phyloP scores from a whole-genome alignment of 2,329 filamentous ascomycete genomes.

The Talaromyces sp. region DNA sequence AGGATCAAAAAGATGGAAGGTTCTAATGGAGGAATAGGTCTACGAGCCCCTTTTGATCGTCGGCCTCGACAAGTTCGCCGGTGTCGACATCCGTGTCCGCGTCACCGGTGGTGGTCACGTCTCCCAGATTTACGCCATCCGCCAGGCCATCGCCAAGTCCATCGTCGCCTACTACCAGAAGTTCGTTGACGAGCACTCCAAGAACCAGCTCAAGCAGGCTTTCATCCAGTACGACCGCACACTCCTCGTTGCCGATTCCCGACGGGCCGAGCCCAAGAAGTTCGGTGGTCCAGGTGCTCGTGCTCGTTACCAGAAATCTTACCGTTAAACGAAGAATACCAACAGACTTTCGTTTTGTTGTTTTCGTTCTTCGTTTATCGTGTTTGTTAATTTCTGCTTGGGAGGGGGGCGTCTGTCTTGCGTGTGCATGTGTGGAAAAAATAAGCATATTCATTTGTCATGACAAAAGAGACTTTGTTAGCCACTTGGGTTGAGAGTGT shows the following conservation, averaged over 20 bases:
- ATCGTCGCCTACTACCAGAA: constrained; percentile 99
- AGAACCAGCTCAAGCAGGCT: constrained; percentile 98
- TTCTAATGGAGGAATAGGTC: constrained; percentile 56
- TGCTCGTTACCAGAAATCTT: constrained; percentile 97
- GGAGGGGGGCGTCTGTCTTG: constrained; percentile 14
- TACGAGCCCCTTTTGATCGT: constrained; percentile 98
- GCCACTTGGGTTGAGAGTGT: constrained; percentile 8
- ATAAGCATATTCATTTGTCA: constrained; percentile 22
- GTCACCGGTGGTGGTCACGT: constrained; percentile 97
- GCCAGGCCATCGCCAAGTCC: constrained; percentile 97
- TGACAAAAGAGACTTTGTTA: constrained; percentile 10
- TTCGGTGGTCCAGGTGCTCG: constrained; percentile 79
- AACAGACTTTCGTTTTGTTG: constrained; percentile 20
- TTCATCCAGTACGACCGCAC: constrained; percentile 95
- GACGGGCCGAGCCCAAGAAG: constrained; percentile 99
- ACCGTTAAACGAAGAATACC: constrained; percentile 70
- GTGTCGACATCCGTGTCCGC: constrained; percentile 95
- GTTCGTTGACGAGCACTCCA: constrained; percentile 99
- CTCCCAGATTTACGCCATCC: constrained; percentile 96
- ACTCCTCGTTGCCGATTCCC: constrained; percentile 98
- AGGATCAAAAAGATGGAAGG: neutral
- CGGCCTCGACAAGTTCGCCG: constrained; percentile 94
- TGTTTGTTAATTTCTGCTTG: constrained; percentile 11
- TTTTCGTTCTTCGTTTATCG: constrained; percentile 15
- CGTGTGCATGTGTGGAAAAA: constrained; percentile 15